Percentiles rank a stretch among this genome's conserved stretches.
Evolutionary conservation across 371 early-diverging fungal species (phyloP).

Genomic region (Polyrhizophydium stewartii): DNA sequence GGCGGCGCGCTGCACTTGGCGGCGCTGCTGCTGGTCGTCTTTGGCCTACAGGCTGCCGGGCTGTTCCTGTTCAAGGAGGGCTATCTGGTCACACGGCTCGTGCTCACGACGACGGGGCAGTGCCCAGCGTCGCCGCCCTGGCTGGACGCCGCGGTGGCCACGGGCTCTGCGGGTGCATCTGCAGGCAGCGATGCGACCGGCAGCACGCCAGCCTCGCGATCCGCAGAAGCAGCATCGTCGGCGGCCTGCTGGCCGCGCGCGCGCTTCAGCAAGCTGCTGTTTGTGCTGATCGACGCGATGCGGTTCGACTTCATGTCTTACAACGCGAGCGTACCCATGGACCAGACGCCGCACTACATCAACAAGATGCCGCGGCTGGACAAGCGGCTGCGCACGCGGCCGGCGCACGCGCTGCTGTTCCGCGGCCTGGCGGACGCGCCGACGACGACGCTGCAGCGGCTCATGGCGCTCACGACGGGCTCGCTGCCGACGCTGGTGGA

Average conservation of each 20-base stretch:
- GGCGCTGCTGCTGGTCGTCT: conserved; percentile 6
- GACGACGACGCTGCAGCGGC: conserved; percentile 92
- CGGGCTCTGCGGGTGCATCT: background rate
- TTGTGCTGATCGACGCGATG: conserved; percentile 88
- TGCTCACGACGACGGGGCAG: conserved; percentile 54
- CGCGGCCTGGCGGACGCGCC: conserved; percentile 94
- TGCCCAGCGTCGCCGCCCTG: conserved; percentile 20
- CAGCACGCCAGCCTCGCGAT: no score
- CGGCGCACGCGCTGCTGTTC: conserved; percentile 66
- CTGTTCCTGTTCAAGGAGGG: conserved; percentile 76
- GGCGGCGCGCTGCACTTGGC: background rate
- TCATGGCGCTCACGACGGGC: conserved; percentile 89
- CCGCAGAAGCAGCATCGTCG: background rate
- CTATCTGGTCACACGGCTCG: conserved; percentile 75
- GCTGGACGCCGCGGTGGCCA: background rate
- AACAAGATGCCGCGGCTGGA: conserved; percentile 74
- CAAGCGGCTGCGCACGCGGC: conserved; percentile 43
- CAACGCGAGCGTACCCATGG: conserved; percentile 19
- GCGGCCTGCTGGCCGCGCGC: conserved; percentile 47
- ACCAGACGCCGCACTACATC: conserved; percentile 47
- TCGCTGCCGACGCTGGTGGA: conserved; percentile 92
- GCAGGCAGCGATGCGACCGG: background rate
- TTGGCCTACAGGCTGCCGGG: conserved; percentile 24
- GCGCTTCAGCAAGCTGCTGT: conserved; percentile 61
- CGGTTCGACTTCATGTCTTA: conserved; percentile 73